A percentile compares a stretch with the other conserved stretches of the same genome.
phyloP scores from a whole-genome alignment of 352 stramenopile species.

The Phytophthora citrophthora region DNA sequence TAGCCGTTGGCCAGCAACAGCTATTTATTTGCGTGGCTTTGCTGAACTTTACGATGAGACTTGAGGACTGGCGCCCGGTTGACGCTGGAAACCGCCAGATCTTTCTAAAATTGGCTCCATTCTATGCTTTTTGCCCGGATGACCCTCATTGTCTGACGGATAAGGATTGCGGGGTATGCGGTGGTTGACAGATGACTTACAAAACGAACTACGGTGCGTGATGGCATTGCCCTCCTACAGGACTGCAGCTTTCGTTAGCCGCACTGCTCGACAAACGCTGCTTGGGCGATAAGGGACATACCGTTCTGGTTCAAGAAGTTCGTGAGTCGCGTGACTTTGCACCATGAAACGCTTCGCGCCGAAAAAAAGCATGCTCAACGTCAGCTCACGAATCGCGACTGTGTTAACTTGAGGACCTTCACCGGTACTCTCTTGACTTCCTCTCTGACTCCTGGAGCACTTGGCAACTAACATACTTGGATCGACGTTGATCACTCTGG shows the following conservation, averaged over 20 bases:
- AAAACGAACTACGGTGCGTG: not conserved
- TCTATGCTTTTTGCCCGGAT: not conserved
- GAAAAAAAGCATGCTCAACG: not conserved
- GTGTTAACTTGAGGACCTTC: too few relatives aligned
- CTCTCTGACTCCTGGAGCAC: too few relatives aligned
- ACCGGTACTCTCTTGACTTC: too few relatives aligned
- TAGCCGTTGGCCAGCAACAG: conserved; percentile 15
- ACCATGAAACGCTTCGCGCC: not conserved
- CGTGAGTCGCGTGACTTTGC: not conserved
- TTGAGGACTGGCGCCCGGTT: not conserved
- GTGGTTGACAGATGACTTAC: too few relatives aligned
- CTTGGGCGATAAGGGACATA: too few relatives aligned
- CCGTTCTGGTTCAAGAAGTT: not conserved
- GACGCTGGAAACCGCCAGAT: conserved; percentile 7
- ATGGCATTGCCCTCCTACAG: too few relatives aligned
- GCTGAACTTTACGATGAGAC: too few relatives aligned
- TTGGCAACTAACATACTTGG: too few relatives aligned
- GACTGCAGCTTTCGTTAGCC: too few relatives aligned
- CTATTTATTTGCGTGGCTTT: not conserved
- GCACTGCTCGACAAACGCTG: too few relatives aligned
- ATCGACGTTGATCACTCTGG: too few relatives aligned
- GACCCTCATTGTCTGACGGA: not conserved
- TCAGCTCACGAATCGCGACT: not conserved
- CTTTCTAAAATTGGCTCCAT: not conserved
- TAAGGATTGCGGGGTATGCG: not conserved